phyloP scores from a whole-genome alignment of 2,329 filamentous ascomycete genomes.

The Claviceps africana region DNA sequence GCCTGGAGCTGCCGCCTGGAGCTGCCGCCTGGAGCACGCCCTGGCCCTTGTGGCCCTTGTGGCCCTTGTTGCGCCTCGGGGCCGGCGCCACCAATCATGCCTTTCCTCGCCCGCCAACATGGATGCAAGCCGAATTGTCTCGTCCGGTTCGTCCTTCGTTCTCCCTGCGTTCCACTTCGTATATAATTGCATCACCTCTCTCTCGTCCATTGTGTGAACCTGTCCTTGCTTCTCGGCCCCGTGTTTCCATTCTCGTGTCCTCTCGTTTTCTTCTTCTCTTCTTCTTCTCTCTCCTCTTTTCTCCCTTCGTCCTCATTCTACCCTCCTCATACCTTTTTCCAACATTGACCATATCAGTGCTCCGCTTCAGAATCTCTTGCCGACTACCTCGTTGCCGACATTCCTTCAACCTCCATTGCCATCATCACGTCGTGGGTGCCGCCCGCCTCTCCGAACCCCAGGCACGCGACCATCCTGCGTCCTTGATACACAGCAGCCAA shows the following conservation, averaged over 20 bases:
- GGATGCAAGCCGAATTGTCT: no score
- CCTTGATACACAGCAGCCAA: no score
- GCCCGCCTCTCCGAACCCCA: neutral
- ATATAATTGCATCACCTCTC: neutral
- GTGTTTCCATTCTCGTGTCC: no score
- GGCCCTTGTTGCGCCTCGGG: no score
- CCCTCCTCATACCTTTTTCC: neutral
- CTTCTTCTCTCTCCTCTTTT: neutral
- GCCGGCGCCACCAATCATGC: no score
- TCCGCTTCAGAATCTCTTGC: neutral
- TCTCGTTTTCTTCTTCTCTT: neutral
- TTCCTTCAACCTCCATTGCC: neutral
- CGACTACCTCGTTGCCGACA: neutral
- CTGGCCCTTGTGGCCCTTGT: no score
- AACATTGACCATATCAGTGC: neutral
- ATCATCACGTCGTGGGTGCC: neutral
- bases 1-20: no score
- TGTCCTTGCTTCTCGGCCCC: neutral
- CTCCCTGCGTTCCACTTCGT: neutral
- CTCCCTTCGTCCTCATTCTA: neutral
- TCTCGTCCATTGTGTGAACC: neutral
- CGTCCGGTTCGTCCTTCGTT: no score
- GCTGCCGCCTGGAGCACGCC: no score
- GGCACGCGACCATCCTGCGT: neutral
- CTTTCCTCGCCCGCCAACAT: no score